A percentile compares a stretch with the other conserved stretches of the same genome.
phyloP scores from a whole-genome alignment of 495 filamentous ascomycete species.

The Massariosphaeria phaeospora region DNA sequence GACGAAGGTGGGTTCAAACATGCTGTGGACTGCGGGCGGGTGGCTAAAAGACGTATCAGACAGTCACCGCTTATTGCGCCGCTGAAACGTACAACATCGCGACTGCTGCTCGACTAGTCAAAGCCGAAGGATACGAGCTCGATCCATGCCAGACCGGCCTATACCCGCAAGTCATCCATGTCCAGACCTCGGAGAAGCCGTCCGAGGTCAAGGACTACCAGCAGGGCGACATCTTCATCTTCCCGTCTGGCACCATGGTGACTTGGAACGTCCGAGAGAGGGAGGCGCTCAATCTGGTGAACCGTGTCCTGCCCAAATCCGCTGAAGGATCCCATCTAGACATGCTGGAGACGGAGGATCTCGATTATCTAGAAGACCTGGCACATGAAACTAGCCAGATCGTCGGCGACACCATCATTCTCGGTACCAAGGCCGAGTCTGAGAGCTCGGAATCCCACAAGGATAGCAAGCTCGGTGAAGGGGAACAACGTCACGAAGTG shows the following conservation, averaged over 20 bases:
- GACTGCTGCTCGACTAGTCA: conserved; percentile 62
- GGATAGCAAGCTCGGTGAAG: conserved; percentile 33
- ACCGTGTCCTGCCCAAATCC: conserved; percentile 64
- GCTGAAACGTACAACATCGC: conserved; percentile 83
- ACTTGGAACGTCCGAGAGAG: conserved; percentile 77
- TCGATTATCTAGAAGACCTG: conserved; percentile 79
- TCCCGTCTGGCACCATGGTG: conserved; percentile 92
- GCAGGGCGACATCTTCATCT: conserved; percentile 88
- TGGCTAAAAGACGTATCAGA: conserved; percentile 36
- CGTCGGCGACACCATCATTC: conserved; percentile 79
- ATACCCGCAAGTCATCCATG: conserved; percentile 63
- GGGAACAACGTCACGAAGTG: conserved; percentile 43
- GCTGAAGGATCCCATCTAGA: conserved; percentile 69
- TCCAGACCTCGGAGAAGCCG: conserved; percentile 55
- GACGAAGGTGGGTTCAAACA: conserved; percentile 34
- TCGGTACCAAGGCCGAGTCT: conserved; percentile 63
- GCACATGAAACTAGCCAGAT: conserved; percentile 70
- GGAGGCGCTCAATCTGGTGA: conserved; percentile 66
- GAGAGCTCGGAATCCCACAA: conserved; percentile 15
- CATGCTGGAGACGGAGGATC: conserved; percentile 75
- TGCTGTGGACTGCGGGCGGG: not conserved
- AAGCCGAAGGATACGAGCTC: conserved; percentile 61
- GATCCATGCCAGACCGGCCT: conserved; percentile 59
- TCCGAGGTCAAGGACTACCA: conserved; percentile 58
- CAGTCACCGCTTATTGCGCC: conserved; percentile 75